phyloP scores from a whole-genome alignment of 2,329 filamentous ascomycete genomes.

The Simplicillium sp. region DNA sequence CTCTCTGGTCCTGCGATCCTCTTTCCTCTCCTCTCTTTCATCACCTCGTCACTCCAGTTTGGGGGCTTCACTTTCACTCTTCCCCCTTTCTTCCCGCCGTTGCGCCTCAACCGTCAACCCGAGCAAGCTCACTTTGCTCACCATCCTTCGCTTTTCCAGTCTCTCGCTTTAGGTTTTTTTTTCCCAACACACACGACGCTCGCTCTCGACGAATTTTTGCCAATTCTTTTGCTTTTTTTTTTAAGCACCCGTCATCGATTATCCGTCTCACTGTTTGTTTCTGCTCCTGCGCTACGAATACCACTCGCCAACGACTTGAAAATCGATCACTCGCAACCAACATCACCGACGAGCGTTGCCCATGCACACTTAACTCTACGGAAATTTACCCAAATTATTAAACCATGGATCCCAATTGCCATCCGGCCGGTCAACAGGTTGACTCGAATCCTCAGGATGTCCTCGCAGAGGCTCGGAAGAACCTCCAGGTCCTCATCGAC shows the following conservation, averaged over 20 bases:
- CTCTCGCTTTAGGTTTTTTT: neutral
- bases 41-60: slow-evolving; percentile 4
- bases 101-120: slow-evolving; percentile 6
- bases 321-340: no score
- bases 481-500: slow-evolving; percentile 34
- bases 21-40: slow-evolving; percentile 5
- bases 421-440: slow-evolving; percentile 14
- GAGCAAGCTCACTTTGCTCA: slow-evolving; percentile 3
- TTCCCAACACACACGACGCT: neutral
- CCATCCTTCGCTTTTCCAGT: slow-evolving; percentile 1
- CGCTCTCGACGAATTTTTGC: neutral
- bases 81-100: slow-evolving; percentile 3
- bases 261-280: no score
- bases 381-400: no score
- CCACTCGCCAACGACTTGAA: no score
- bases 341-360: no score
- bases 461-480: slow-evolving; percentile 33
- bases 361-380: no score
- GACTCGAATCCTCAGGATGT: slow-evolving; percentile 31
- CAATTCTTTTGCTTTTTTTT: no score
- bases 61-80: slow-evolving; percentile 1
- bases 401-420: slow-evolving; percentile 3
- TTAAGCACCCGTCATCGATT: no score
- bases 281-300: no score
- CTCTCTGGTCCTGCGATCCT: slow-evolving; percentile 1